A percentile compares a stretch with the other conserved stretches of the same genome.
These are phyloP conservation scores for Hirschioporus abietinus DNA, from an alignment of 768 basidiomycete species.

Conservation along the genomic window DNA sequence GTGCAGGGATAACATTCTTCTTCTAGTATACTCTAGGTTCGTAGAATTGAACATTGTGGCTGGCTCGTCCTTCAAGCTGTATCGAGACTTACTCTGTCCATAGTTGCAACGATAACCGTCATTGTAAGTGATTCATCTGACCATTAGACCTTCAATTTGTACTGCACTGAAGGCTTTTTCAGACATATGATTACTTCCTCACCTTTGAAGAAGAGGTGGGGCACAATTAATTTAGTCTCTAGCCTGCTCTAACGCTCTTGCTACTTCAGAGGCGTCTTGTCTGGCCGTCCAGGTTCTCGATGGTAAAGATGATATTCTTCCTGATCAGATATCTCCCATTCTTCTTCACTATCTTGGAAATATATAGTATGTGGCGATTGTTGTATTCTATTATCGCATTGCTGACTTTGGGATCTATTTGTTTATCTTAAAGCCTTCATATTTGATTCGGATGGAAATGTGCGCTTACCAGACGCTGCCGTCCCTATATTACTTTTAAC, in stretches of 20 bases:
- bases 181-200: background rate
- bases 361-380: background rate
- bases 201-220: background rate
- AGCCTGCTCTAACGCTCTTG: background rate
- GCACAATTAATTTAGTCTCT: background rate
- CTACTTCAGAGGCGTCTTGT: background rate
- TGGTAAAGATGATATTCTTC: background rate
- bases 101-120: background rate
- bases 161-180: background rate
- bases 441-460: background rate
- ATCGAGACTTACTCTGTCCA: background rate
- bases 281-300: background rate
- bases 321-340: background rate
- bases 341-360: background rate
- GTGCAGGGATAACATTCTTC: background rate
- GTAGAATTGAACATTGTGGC: too few relatives aligned
- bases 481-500: background rate
- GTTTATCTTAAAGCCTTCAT: background rate
- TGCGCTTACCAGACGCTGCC: background rate
- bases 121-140: background rate
- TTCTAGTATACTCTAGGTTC: background rate
- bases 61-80: background rate
- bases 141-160: background rate
- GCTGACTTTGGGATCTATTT: background rate
- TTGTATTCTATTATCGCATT: background rate